phyloP scores from a whole-genome alignment of 805 yeast genomes.

The Cyberlindnera mississippiensis region DNA sequence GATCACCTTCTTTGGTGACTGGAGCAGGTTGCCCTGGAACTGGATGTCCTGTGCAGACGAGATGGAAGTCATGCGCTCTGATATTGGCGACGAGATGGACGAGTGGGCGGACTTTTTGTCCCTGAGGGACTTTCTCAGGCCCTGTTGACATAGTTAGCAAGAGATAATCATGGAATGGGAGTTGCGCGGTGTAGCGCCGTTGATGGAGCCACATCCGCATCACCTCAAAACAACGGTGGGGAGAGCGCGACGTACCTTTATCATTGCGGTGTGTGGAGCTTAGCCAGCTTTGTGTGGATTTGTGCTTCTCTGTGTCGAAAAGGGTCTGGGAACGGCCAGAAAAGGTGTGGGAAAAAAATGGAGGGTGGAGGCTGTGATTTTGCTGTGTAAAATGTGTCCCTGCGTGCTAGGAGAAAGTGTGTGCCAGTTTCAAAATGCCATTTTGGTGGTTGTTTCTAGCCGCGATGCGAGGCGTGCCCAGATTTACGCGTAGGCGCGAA shows the following conservation, averaged over 20 bases:
- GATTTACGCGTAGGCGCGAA: not conserved
- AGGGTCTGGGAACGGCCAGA: too few relatives aligned
- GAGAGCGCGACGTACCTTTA: too few relatives aligned
- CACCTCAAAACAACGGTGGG: too few relatives aligned
- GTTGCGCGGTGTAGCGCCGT: too few relatives aligned
- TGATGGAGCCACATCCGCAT: too few relatives aligned
- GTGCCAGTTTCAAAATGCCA: not conserved
- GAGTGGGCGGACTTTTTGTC: constrained; percentile 24
- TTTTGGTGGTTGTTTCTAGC: not conserved
- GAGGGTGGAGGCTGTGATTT: too few relatives aligned
- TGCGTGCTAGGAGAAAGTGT: not conserved
- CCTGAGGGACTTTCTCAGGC: constrained; percentile 28
- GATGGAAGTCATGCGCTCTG: constrained; percentile 19
- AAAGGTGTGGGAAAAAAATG: too few relatives aligned
- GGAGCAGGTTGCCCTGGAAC: constrained; percentile 22
- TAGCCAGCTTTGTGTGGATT: too few relatives aligned
- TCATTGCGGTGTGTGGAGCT: too few relatives aligned
- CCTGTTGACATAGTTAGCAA: constrained; percentile 9
- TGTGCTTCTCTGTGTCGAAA: too few relatives aligned
- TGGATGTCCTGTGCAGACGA: constrained; percentile 26
- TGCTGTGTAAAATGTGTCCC: too few relatives aligned
- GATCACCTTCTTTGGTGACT: constrained; percentile 77
- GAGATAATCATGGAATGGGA: too few relatives aligned
- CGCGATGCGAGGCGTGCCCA: not conserved
- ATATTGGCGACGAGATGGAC: constrained; percentile 26